Base-by-base conservation (phyloP, 2,329 filamentous ascomycete genomes). In the Dryadomyces sulphureus region DNA sequence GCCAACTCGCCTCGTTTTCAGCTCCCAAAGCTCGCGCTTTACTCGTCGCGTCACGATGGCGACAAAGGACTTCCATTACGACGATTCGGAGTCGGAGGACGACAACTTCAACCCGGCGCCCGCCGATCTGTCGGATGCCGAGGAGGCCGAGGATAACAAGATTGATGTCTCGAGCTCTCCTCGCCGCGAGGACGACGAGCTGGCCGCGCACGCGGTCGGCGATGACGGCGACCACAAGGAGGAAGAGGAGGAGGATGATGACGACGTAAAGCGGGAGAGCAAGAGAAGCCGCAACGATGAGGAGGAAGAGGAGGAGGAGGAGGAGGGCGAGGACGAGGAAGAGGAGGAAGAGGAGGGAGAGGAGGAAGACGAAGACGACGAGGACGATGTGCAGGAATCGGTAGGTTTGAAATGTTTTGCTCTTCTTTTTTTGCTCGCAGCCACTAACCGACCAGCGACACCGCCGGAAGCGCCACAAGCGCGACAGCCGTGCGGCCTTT, bases 51-150 rank as follows among this genome's bases (percentile, higher is more conserved):
- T 22, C 35, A 39, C 34, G 7, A 53, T 53, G 51, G 32, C 49
- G 2, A 40, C 45, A 5, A 46, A 46, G 17, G 48, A 46, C n/a
- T 21, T 48, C 2, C 38, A 25, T 11, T 51, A 43, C 41, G 49
- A 67, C 56, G 76, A 80, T 50, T 80, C 75, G 49, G 82, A 85
- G 47, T 81, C 84, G 39, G 85, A 92, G 43, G 88, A 93, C 55
- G 81, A 84, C 50, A 83, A 90, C 61, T 94, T 95, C 72, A 94
- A 94, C 61, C 89, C 88, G 43, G 77, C 73, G 42, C 81, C 82
- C 19, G 81, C 77, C 49, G 77, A 86, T 48, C 58, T 77, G 30
- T 92, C 84, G 3, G 85, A 90, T 53, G 79, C 78, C 43, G 84
- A 87, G 49, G 72, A 68, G 3, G 38, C n/a, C 52, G 64, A 66